These are phyloP conservation scores for Zygnema cylindricum DNA, from an alignment of 139 green algal genomes.

Conservation along the genomic window DNA sequence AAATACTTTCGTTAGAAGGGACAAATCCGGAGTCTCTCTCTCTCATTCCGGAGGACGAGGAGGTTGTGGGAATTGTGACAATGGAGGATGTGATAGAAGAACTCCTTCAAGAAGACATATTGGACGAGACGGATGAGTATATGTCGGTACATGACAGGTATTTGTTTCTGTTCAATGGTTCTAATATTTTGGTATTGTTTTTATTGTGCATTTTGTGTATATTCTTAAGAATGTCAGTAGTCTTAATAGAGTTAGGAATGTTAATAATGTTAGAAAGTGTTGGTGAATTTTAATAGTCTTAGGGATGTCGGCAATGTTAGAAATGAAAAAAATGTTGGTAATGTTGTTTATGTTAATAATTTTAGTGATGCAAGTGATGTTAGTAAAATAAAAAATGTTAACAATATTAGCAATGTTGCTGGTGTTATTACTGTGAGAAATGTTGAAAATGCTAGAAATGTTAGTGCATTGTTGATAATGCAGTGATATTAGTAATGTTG, in stretches of 20 bases:
- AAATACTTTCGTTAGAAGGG: neutral
- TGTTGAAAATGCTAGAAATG: no score
- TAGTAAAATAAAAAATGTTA: no score
- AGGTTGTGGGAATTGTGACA: conserved; percentile 73
- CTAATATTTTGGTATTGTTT: neutral
- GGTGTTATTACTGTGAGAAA: no score
- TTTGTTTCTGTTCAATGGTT: neutral
- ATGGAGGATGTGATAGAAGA: conserved; percentile 76
- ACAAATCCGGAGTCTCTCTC: neutral
- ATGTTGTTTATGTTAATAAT: no score
- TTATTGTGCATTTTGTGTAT: neutral
- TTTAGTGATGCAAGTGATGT: no score
- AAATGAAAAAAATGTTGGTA: no score
- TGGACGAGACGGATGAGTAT: conserved; percentile 72
- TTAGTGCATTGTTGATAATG: no score
- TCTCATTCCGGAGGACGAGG: conserved; percentile 37
- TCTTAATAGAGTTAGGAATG: neutral
- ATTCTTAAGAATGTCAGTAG: neutral
- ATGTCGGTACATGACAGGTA: conserved; percentile 34
- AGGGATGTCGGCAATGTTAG: no score
- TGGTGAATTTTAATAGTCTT: no score
- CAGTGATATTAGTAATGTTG: no score
- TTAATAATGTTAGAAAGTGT: no score
- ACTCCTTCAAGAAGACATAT: conserved; percentile 71
- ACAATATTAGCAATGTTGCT: no score